Evolutionary conservation across 495 filamentous ascomycete genomes (phyloP), one percentile per base, ranked within the genome.

Genomic region (Annulohypoxylon stygium): DNA sequence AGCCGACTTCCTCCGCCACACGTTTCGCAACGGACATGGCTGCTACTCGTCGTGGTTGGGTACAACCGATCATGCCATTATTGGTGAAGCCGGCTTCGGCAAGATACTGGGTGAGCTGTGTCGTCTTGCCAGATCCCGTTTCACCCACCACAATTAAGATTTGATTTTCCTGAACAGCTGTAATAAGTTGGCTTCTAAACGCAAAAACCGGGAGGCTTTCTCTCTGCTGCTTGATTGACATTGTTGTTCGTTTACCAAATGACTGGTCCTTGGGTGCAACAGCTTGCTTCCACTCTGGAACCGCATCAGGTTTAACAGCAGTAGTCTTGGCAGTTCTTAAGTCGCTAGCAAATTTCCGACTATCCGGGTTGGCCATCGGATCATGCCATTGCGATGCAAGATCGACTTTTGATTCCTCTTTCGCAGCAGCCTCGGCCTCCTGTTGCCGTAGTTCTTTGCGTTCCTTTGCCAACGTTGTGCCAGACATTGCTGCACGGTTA

Each of bases 11-110:
- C 78, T 99, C 96, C 0, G 95, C 89, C 16, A 99, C 96, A 86
- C 96, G 94, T 70, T 97, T 95, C 9, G 96, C 96, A 20, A 99
- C 96, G 16, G 93, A 97, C 90, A 98, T 97, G 16, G 96, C 96
- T 43, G 96, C 96, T 2, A 99, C 96, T 85, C 97, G 93, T 69
- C 96, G 92, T 45, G 96, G 96, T 73, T 99, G 96, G 2, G 96
- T 99, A 79, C 97, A 99, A 20, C 96, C 96, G 72, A 99, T 97
- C 75, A 97, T 94, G 43, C 96, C 97, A 65, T 91, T 83, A 70
- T 96, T 93, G 6, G 90, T 92, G 76, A 94, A 98, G 1, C 96
- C 96, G 55, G 88, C 95, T 79, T 99, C 96, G 12, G 94, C 94
- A 2, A 99, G 85, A 71, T 94, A 99, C 75, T 99, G 96, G 0